A percentile compares a stretch with the other conserved stretches of the same genome.
These are phyloP conservation scores for Podila minutissima DNA, from an alignment of 192 early-diverging fungal species.

Conservation along the genomic window DNA sequence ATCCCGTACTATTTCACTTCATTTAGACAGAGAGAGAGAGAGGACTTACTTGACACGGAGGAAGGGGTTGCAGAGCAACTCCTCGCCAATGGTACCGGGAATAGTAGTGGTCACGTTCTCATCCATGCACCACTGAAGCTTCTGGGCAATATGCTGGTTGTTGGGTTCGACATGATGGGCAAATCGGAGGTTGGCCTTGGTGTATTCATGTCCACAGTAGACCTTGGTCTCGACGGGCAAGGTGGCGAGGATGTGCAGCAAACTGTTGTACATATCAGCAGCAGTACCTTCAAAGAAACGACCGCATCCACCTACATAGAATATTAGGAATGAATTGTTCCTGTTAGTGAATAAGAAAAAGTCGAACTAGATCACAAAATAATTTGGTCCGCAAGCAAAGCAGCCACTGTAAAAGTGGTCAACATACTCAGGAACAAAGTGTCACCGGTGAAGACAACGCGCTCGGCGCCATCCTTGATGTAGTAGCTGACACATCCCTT, in stretches of 20 bases:
- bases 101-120: slow-evolving; percentile 68
- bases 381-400: slow-evolving; percentile 1
- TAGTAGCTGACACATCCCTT: slow-evolving; percentile 87
- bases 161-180: slow-evolving; percentile 80
- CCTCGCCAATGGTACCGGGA: slow-evolving; percentile 92
- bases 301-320: slow-evolving; percentile 75
- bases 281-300: slow-evolving; percentile 94
- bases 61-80: slow-evolving; percentile 89
- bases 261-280: slow-evolving; percentile 83
- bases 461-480: slow-evolving; percentile 71
- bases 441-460: slow-evolving; percentile 91
- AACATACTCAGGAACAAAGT: slow-evolving; percentile 78
- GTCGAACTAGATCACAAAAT: neutral
- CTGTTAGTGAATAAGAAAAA: no score
- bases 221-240: slow-evolving; percentile 87
- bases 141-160: slow-evolving; percentile 73
- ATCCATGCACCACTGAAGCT: slow-evolving; percentile 69
- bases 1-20: neutral
- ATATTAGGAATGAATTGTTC: neutral
- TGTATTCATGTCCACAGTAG: slow-evolving; percentile 97
- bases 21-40: neutral
- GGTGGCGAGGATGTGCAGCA: slow-evolving; percentile 70
- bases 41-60: slow-evolving; percentile 75
- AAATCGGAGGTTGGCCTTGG: slow-evolving; percentile 76
- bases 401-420: neutral